Base-by-base conservation (phyloP, 2,329 filamentous ascomycete genomes). In the Neofusicoccum laricinum region DNA sequence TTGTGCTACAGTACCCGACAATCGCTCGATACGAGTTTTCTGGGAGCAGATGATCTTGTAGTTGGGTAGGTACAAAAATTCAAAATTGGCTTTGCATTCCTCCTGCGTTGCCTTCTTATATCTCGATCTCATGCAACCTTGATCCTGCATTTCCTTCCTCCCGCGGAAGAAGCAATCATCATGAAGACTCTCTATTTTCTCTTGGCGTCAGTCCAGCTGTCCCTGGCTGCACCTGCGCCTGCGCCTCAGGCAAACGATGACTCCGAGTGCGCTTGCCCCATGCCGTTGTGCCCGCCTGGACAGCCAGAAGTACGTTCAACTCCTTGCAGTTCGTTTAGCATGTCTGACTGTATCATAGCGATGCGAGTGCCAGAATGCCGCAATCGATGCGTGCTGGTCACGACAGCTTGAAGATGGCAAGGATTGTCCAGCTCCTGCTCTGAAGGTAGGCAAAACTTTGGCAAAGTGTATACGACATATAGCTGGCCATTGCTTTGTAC, bases 41-140 rank as follows among this genome's bases (percentile, higher is more conserved):
- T 17, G 15, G 36, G 45, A 17, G 17, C n/a, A n/a, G 48, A 21
- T 62, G 45, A 62, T 19, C n/a, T 25, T 62, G n/a, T 34, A 62
- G 25, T 36, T 49, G 25, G 36, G 36, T 45, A 43, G 49, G 36
- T 41, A 43, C 40, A 53, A 51, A 63, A 63, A 51, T 51, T 53
- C 48, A 43, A 34, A 41, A 51, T 43, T 50, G 51, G 59, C 59
- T 50, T 32, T 53, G 21, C 59, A 50, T 63, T 63, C 59, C 48
- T 61, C 25, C 32, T 34, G 36, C n/a, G 15, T 41, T 11, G 15
- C 38, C 19, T 15, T 50, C 32, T 32, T 62, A 49, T 40, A 49
- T 17, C 25, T 36, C 34, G 7, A 19, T 32, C 11, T 14, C 46
- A n/a, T 30, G 8, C 43, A 49, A 19, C 21, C 19, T 15, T 11